phyloP scores from a whole-genome alignment of 768 basidiomycete genomes.

The Strobilomyces echinocephalus region DNA sequence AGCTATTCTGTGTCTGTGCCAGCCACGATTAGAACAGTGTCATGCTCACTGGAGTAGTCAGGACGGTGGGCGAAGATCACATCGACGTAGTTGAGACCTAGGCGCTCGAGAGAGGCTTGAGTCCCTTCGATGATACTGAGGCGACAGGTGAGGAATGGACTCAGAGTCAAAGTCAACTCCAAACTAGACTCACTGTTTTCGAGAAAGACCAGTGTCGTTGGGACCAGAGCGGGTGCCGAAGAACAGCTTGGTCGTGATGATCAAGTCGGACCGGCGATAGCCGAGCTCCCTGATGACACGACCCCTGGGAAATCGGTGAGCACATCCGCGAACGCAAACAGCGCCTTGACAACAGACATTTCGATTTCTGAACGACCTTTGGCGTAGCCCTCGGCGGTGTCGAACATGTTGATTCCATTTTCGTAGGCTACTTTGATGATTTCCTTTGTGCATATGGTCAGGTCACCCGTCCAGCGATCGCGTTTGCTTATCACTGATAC shows the following conservation, averaged over 20 bases:
- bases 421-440: slow-evolving; percentile 53
- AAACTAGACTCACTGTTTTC: slow-evolving; percentile 24
- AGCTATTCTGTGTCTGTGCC: slow-evolving; percentile 19
- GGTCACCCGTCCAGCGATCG: neutral
- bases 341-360: slow-evolving; percentile 31
- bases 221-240: slow-evolving; percentile 49
- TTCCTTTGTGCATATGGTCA: slow-evolving; percentile 30
- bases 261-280: slow-evolving; percentile 43
- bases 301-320: slow-evolving; percentile 31
- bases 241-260: slow-evolving; percentile 57
- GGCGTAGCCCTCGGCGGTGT: slow-evolving; percentile 43
- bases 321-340: too few relatives aligned
- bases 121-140: slow-evolving; percentile 51
- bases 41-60: slow-evolving; percentile 32
- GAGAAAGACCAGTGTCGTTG: slow-evolving; percentile 36
- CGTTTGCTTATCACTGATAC: slow-evolving; percentile 18
- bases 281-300: slow-evolving; percentile 52
- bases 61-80: slow-evolving; percentile 47
- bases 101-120: slow-evolving; percentile 44
- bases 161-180: neutral
- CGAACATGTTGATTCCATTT: slow-evolving; percentile 47
- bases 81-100: slow-evolving; percentile 53
- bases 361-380: slow-evolving; percentile 49
- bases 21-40: neutral
- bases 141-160: neutral